These are phyloP conservation scores for Nannochloropsis granulata DNA, from an alignment of 108 stramenopile species.

Conservation along the genomic window DNA sequence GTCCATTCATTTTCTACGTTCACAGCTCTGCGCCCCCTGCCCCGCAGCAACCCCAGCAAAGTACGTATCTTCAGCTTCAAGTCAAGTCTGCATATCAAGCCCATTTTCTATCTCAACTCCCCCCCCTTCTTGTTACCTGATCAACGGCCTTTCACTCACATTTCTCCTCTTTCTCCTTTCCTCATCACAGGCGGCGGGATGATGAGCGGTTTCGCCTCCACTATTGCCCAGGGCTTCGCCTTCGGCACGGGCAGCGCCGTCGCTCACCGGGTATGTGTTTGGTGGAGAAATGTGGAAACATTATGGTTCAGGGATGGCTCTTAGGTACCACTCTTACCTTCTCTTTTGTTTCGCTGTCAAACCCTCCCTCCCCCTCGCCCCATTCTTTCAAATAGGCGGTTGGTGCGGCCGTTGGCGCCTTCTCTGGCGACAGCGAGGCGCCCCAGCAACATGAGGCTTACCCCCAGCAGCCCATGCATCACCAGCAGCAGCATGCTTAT, in stretches of 20 bases:
- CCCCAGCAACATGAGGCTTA: conserved; percentile 20
- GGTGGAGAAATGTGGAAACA: neutral
- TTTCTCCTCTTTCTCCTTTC: neutral
- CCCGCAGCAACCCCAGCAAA: neutral
- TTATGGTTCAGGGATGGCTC: neutral
- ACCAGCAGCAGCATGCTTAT: conserved; percentile 19
- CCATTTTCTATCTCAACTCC: neutral
- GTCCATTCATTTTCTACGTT: no score
- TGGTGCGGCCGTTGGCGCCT: neutral
- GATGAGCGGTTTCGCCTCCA: conserved; percentile 80
- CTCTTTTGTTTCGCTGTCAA: no score
- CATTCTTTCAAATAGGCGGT: neutral
- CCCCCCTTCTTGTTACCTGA: neutral
- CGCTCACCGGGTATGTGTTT: conserved; percentile 53
- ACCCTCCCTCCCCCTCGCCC: no score
- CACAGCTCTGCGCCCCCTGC: neutral
- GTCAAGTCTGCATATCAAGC: neutral
- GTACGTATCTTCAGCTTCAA: neutral
- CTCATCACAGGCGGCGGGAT: conserved; percentile 58
- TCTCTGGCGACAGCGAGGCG: neutral
- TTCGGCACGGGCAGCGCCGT: conserved; percentile 91
- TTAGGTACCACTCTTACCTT: no score
- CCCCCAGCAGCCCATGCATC: conserved; percentile 31
- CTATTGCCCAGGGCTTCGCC: conserved; percentile 93
- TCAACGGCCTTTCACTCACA: neutral